Percentiles rank a stretch among this genome's conserved stretches.
These are phyloP conservation scores for Agroathelia rolfsii DNA, from an alignment of 1,284 basidiomycete genomes.

Conservation along the genomic window DNA sequence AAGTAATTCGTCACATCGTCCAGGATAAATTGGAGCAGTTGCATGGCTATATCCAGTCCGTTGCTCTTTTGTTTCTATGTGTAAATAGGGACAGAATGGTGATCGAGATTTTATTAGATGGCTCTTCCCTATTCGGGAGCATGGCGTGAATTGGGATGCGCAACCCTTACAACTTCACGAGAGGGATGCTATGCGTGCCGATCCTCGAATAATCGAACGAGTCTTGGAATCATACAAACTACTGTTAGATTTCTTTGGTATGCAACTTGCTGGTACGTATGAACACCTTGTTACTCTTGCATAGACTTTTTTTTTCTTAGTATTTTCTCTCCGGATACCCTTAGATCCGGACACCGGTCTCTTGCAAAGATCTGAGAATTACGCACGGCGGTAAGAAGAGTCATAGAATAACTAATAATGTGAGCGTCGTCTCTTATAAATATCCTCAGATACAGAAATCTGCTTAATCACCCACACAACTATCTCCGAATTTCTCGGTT, in stretches of 20 bases:
- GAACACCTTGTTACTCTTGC: constrained; percentile 56
- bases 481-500: constrained; percentile 71
- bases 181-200: constrained; percentile 45
- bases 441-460: not conserved
- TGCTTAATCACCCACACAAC: constrained; percentile 62
- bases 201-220: constrained; percentile 38
- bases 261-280: constrained; percentile 47
- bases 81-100: constrained; percentile 8
- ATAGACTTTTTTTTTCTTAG: constrained; percentile 20
- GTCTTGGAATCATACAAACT: constrained; percentile 53
- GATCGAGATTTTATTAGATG: constrained; percentile 44
- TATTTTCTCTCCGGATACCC: not conserved
- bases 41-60: constrained; percentile 60
- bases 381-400: constrained; percentile 62
- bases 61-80: constrained; percentile 9
- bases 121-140: constrained; percentile 62
- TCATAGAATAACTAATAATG: constrained; percentile 52
- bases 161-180: constrained; percentile 61
- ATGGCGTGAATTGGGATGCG: constrained; percentile 59
- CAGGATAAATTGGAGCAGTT: constrained; percentile 55
- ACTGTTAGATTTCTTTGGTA: constrained; percentile 71
- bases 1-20: too few species aligned
- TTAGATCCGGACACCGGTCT: constrained; percentile 8
- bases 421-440: constrained; percentile 14
- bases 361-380: constrained; percentile 71